Evolutionary conservation across 345 rosid genomes (phyloP).

Genomic region (Lumnitzera littorea): DNA sequence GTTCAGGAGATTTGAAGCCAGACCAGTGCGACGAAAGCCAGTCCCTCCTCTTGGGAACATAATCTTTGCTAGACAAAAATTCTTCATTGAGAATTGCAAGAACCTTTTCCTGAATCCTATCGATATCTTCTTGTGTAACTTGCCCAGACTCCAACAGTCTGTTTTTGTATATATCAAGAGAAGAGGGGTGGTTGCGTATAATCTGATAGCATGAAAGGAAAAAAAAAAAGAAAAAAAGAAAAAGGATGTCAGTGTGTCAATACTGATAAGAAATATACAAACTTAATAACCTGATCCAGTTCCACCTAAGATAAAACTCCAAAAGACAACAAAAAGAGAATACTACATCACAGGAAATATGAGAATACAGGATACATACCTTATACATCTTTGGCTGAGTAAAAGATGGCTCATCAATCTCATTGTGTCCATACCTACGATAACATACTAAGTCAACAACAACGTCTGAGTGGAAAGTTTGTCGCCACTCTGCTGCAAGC

Average conservation of each 20-base stretch:
- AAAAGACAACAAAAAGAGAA: neutral
- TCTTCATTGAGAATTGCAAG: constrained; percentile 16
- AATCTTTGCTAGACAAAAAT: constrained; percentile 15
- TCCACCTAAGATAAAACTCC: neutral
- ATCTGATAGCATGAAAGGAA: constrained; percentile 7
- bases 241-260: neutral
- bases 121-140: constrained; percentile 15
- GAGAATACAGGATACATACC: constrained; percentile 8
- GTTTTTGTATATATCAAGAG: constrained; percentile 15
- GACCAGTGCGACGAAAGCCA: constrained; percentile 23
- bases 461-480: constrained; percentile 20
- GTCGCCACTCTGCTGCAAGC: constrained; percentile 23
- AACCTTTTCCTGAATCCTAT: constrained; percentile 13
- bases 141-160: constrained; percentile 19
- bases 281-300: neutral
- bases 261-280: neutral
- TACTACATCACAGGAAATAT: neutral
- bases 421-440: constrained; percentile 20
- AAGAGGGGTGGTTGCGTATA: constrained; percentile 15
- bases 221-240: neutral
- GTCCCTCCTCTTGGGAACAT: constrained; percentile 20
- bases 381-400: constrained; percentile 21
- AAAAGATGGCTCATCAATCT: constrained; percentile 19
- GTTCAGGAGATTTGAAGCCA: constrained; percentile 23
- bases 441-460: constrained; percentile 21